Evolutionary conservation across 768 basidiomycete species (phyloP).

Genomic region (Russula lepida): DNA sequence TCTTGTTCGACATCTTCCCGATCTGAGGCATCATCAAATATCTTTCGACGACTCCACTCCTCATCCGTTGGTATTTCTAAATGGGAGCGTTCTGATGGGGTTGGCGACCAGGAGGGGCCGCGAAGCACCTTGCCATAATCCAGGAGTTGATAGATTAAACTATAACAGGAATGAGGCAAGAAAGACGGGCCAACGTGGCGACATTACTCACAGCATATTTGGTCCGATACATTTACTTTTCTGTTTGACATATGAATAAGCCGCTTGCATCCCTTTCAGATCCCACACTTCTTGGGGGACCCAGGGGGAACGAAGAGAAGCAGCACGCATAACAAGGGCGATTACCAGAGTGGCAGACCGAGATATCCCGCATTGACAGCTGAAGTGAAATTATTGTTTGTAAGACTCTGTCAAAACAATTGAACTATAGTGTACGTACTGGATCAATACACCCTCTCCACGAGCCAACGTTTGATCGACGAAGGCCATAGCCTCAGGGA

Average conservation of each 20-base stretch:
- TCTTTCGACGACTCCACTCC: conserved; percentile 65
- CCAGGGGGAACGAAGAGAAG: conserved; percentile 52
- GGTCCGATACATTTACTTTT: conserved; percentile 85
- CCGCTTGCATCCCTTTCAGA: conserved; percentile 81
- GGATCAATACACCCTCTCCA: conserved; percentile 74
- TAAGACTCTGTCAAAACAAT: not conserved
- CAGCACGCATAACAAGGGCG: conserved; percentile 90
- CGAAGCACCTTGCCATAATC: conserved; percentile 78
- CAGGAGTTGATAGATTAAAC: conserved; percentile 87
- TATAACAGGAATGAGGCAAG: conserved; percentile 28
- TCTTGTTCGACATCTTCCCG: conserved; percentile 48
- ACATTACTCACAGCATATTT: conserved; percentile 82
- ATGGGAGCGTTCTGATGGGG: conserved; percentile 47
- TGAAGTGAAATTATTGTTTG: conserved; percentile 26
- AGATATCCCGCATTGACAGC: conserved; percentile 91
- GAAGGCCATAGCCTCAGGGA: conserved; percentile 73
- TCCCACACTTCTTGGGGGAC: conserved; percentile 72
- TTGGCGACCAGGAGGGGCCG: conserved; percentile 38
- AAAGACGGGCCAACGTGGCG: conserved; percentile 2
- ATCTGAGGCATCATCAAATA: conserved; percentile 48
- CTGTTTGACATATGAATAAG: conserved; percentile 83
- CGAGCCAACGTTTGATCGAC: conserved; percentile 68
- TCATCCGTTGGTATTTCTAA: conserved; percentile 49
- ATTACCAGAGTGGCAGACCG: conserved; percentile 86
- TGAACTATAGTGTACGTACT: conserved; percentile 44